A percentile compares a stretch with the other conserved stretches of the same genome.
Evolutionary conservation across 768 basidiomycete genomes (phyloP).

Genomic region (Macrolepiota fuliginosa): DNA sequence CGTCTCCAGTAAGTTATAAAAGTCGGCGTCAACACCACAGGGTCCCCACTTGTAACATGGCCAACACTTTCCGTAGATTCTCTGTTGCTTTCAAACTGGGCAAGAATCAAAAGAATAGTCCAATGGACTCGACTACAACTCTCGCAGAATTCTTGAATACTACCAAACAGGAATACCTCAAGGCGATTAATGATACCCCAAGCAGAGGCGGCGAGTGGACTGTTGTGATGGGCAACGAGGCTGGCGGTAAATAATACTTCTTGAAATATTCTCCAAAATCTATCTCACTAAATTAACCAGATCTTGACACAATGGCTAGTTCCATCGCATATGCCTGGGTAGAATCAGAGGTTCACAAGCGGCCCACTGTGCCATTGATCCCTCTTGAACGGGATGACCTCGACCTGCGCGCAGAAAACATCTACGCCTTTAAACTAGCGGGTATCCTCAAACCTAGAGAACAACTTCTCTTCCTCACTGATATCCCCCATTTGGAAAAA

Average conservation of each 20-base stretch:
- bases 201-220: slow-evolving; percentile 66
- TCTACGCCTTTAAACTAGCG: slow-evolving; percentile 65
- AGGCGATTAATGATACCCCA: slow-evolving; percentile 41
- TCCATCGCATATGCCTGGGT: slow-evolving; percentile 85
- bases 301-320: slow-evolving; percentile 87
- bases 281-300: slow-evolving; percentile 36
- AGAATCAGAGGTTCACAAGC: slow-evolving; percentile 51
- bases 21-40: slow-evolving; percentile 3
- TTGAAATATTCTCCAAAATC: background rate
- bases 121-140: slow-evolving; percentile 17
- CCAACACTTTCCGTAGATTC: slow-evolving; percentile 31
- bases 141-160: slow-evolving; percentile 30
- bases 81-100: slow-evolving; percentile 32
- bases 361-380: slow-evolving; percentile 66
- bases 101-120: slow-evolving; percentile 19
- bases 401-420: slow-evolving; percentile 82
- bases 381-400: slow-evolving; percentile 71
- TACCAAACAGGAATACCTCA: slow-evolving; percentile 60
- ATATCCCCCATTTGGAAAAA: slow-evolving; percentile 44
- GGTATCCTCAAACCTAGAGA: slow-evolving; percentile 46
- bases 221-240: slow-evolving; percentile 93
- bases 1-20: background rate
- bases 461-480: slow-evolving; percentile 66
- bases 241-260: slow-evolving; percentile 65
- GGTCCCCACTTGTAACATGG: slow-evolving; percentile 15